A percentile compares a stretch with the other conserved stretches of the same genome.
phyloP scores from a whole-genome alignment of 148 eudicot genomes.

The Fagopyrum homotropicum region DNA sequence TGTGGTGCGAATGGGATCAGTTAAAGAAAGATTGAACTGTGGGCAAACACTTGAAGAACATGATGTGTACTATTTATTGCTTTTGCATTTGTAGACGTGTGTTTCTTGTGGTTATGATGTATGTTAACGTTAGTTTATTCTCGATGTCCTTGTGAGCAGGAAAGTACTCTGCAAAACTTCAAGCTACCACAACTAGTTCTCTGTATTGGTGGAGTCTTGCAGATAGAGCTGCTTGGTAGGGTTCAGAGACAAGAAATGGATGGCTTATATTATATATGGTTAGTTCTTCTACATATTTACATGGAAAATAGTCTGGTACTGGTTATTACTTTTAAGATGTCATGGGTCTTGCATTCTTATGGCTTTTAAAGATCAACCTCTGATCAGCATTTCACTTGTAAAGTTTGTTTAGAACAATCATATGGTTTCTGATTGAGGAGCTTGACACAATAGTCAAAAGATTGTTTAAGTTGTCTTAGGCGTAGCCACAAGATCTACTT shows the following conservation, averaged over 20 bases:
- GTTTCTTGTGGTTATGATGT: not conserved
- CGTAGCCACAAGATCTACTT: not conserved
- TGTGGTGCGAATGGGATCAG: not conserved
- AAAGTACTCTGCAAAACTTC: conserved; percentile 52
- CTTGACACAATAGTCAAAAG: not conserved
- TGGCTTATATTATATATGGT: conserved; percentile 69
- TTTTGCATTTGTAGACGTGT: not conserved
- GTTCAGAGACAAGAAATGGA: conserved; percentile 76
- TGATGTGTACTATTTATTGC: not conserved
- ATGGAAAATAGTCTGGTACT: not conserved
- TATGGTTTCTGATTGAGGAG: not conserved
- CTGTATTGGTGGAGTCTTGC: conserved; percentile 73
- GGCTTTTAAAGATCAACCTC: not conserved
- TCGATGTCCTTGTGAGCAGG: conserved; percentile 37
- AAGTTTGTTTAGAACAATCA: not conserved
- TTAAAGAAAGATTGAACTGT: not conserved
- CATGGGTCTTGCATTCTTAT: not conserved
- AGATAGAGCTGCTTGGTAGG: conserved; percentile 74
- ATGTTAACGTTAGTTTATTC: not conserved
- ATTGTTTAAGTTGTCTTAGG: not conserved
- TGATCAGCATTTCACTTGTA: not conserved
- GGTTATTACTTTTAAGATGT: not conserved
- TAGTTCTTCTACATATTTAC: conserved; percentile 17
- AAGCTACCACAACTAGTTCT: conserved; percentile 72
- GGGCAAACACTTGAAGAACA: not conserved